Evolutionary conservation across 768 basidiomycete species (phyloP), one percentile per base, ranked within the genome.

Genomic region (Trametes cinnabarina): DNA sequence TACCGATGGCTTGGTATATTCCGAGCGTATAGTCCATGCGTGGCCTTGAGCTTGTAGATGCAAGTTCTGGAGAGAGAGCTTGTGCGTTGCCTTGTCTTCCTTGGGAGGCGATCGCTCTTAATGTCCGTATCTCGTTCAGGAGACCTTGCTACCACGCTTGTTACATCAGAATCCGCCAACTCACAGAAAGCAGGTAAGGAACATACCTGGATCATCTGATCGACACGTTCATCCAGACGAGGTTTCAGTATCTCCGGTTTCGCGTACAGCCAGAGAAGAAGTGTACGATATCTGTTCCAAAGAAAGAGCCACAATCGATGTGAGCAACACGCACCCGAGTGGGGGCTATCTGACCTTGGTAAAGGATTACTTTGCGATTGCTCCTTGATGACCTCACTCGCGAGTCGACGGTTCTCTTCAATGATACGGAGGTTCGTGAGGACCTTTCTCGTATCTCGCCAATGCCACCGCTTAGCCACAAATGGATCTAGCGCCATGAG

Each of bases 1-100:
- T 66, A 90, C 95, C 96, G 58, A 99, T 99, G 0, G 92, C 84
- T 70, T 99, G 97, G 72, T 90, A 98, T 55, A 98, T 90, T 1
- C 97, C 96, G 10, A 87, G 71, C 0, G 90, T 90, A 65, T 85
- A 88, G 67, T 94, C 82, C n/a, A 71, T 30, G 1, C 22, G 57
- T 15, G 26, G 41, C 2, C 19, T 28, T 1, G 35, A n/a, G 26
- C 20, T 4, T 6, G 19, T 1, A 32, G 42, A 34, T 5, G 37
- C 3, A n/a, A 23, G 11, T 1, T 48, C 30, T 7, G 6, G 14
- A 26, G 37, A 3, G n/a, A n/a, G n/a, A n/a, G 23, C 4, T 2
- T 3, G 15, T n/a, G 14, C 9, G 23, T 9, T 37, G 8, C 17
- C 53, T 26, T n/a, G n/a, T 8, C 55, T 22, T 1, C 54, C 42